Evolutionary conservation across 1,139 yeast species (phyloP), one percentile per base, ranked within the genome.

Genomic region (Hyphopichia pseudoburtonii): DNA sequence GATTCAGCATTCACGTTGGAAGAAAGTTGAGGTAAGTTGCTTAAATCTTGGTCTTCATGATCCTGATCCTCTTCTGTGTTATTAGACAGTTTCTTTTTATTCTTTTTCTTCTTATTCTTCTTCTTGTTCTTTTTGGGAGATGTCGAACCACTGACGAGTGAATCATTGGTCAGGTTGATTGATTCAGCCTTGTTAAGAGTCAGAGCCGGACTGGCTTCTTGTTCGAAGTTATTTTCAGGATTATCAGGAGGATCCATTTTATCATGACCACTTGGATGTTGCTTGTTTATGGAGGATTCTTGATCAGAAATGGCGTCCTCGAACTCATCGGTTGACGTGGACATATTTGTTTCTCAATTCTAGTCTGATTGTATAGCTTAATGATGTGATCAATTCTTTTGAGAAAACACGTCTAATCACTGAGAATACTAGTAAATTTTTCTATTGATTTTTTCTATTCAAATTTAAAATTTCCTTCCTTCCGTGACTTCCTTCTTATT

Each of bases 281-380:
- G 15, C 23, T 26, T 12, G 24, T 12, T 11, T n/a, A 27, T 14
- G 28, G 29, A 10, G 19, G 17, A 16, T 11, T 28, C 12, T 18
- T 17, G 25, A 22, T 39, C 37, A 4, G 46, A 33, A 16, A 43
- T 29, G 23, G 59, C 60, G 35, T 55, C 61, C 38, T 50, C 54
- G 38, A 52, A 51, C 30, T 54, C 57, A 37, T 54, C 57, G 24
- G 39, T 41, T 17, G 56, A 50, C 17, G 45, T 22, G 16, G 47
- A 43, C 51, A 46, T 47, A 17, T 19, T 38, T n/a, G n/a, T n/a
- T n/a, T n/a, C n/a, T n/a, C n/a, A n/a, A n/a, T n/a, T n/a, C n/a
- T n/a, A n/a, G n/a, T n/a, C n/a, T n/a, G n/a, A n/a, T n/a, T n/a
- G n/a, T n/a, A n/a, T n/a, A n/a, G n/a, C n/a, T n/a, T n/a, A n/a